Conservation (phyloP, 202 grass and related monocot genomes). For the Panicum virgatum region DNA sequence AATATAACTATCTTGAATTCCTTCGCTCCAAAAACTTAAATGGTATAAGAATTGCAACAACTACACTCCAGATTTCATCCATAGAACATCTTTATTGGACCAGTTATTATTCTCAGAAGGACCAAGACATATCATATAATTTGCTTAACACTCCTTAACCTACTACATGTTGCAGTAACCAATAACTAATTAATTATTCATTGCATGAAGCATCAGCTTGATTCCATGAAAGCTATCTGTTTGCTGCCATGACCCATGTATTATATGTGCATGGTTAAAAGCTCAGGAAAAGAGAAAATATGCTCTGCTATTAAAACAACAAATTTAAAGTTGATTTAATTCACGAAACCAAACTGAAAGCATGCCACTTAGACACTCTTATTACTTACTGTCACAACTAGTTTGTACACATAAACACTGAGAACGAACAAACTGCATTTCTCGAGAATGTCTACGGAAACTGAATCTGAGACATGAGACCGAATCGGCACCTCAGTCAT, state of each 20-base stretch:
- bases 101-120: background rate
- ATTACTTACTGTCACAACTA: background rate
- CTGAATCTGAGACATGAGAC: background rate
- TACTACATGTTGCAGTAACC: background rate
- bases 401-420: background rate
- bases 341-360: background rate
- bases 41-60: background rate
- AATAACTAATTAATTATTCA: constrained; percentile 18
- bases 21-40: background rate
- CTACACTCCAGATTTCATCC: background rate
- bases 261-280: background rate
- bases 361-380: background rate
- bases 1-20: no score
- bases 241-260: background rate
- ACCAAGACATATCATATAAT: background rate
- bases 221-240: background rate
- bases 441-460: background rate
- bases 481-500: background rate
- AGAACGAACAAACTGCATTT: background rate
- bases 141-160: background rate
- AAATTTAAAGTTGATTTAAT: background rate
- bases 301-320: background rate
- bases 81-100: background rate
- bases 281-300: background rate
- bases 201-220: background rate